phyloP scores from a whole-genome alignment of 2,329 filamentous ascomycete genomes.

The Pseudogymnoascus sp. region DNA sequence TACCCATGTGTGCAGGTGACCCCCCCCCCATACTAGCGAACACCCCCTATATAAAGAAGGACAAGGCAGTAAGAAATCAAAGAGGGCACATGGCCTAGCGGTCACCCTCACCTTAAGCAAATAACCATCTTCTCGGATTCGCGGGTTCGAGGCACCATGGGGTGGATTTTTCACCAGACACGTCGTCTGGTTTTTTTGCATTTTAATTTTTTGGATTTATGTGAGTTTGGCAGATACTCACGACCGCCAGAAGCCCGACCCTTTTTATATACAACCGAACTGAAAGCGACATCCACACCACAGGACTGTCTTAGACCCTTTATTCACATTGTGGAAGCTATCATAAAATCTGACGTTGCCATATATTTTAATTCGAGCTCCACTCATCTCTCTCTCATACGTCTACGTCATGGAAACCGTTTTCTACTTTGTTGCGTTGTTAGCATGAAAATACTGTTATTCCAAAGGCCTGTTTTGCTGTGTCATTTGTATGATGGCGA shows the following conservation, averaged over 20 bases:
- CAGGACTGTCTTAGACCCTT: no score
- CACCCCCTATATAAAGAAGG: neutral
- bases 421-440: no score
- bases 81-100: neutral
- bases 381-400: no score
- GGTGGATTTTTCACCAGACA: slow-evolving; percentile 6
- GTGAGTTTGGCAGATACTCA: neutral
- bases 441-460: no score
- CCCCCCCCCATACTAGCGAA: neutral
- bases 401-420: no score
- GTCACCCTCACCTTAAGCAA: neutral
- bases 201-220: neutral
- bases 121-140: neutral
- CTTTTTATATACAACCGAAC: neutral
- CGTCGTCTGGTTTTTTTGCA: neutral
- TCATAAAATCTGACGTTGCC: no score
- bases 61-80: neutral
- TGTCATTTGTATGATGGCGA: no score
- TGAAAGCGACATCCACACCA: no score
- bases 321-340: no score
- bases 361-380: no score
- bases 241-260: neutral
- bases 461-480: no score
- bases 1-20: neutral
- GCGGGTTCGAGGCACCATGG: neutral